phyloP scores from a whole-genome alignment of 352 stramenopile genomes.

The Phytophthora foliorum region DNA sequence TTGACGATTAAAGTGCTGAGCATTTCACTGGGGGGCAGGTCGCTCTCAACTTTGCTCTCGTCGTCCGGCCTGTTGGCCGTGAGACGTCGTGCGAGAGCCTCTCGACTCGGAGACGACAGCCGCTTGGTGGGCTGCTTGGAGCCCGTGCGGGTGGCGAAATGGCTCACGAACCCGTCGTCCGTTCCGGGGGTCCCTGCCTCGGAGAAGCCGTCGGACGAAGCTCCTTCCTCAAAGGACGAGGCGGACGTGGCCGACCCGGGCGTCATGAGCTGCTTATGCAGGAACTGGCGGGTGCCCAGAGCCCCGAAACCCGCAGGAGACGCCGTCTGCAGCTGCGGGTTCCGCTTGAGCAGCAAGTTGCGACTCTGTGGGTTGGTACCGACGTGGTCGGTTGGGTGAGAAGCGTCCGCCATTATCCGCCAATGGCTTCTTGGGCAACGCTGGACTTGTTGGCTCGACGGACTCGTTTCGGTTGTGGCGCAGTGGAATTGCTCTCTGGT shows the following conservation, averaged over 20 bases:
- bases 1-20: slow-evolving; percentile 36
- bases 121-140: slow-evolving; percentile 44
- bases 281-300: slow-evolving; percentile 35
- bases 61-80: slow-evolving; percentile 10
- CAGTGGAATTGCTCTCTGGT: not conserved
- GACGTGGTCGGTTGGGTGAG: slow-evolving; percentile 12
- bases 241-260: slow-evolving; percentile 44
- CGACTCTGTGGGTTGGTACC: slow-evolving; percentile 24
- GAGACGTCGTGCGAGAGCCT: slow-evolving; percentile 31
- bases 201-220: slow-evolving; percentile 38
- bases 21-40: slow-evolving; percentile 11
- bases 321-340: slow-evolving; percentile 29
- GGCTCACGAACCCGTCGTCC: not conserved
- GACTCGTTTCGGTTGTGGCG: slow-evolving; percentile 41
- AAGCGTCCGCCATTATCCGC: slow-evolving; percentile 24
- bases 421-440: not conserved
- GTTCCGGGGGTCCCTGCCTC: slow-evolving; percentile 36
- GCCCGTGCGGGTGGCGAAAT: slow-evolving; percentile 9
- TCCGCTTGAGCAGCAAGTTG: slow-evolving; percentile 34
- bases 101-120: slow-evolving; percentile 44
- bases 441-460: slow-evolving; percentile 23
- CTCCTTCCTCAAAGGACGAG: slow-evolving; percentile 47
- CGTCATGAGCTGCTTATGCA: slow-evolving; percentile 45
- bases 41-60: slow-evolving; percentile 7
- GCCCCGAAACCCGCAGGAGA: slow-evolving; percentile 32